Conservation (phyloP, 2,329 filamentous ascomycete species). For the Trichoderma cornu-damae region DNA sequence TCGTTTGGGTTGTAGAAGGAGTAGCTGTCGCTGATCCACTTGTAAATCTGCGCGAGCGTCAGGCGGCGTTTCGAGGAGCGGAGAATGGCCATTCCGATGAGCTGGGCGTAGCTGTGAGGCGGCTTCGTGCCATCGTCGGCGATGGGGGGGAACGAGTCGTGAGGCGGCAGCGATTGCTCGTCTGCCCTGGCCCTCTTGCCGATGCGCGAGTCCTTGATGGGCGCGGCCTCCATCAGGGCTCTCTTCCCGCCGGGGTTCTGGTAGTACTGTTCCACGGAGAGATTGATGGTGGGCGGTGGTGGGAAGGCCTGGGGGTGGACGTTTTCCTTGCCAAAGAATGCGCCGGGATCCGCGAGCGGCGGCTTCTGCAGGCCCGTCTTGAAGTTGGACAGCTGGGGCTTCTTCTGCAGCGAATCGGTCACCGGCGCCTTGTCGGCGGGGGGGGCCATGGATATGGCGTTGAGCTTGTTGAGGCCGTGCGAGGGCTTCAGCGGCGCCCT, state of each 20-base stretch:
- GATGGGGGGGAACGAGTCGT: constrained; percentile 74
- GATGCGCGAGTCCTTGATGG: constrained; percentile 62
- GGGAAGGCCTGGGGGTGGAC: constrained; percentile 48
- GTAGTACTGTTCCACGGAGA: constrained; percentile 50
- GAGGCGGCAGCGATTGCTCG: constrained; percentile 55
- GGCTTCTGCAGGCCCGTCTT: constrained; percentile 53
- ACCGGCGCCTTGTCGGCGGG: constrained; percentile 49
- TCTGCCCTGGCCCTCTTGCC: constrained; percentile 65
- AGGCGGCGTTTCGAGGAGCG: constrained; percentile 76
- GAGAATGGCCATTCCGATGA: constrained; percentile 96
- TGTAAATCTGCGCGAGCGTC: constrained; percentile 94
- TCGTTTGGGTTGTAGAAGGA: constrained; percentile 80
- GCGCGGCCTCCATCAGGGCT: constrained; percentile 65
- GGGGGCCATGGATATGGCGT: constrained; percentile 62
- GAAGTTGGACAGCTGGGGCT: constrained; percentile 54
- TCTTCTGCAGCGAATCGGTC: constrained; percentile 68
- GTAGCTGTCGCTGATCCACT: constrained; percentile 97
- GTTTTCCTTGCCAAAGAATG: constrained; percentile 52
- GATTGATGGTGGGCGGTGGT: constrained; percentile 42
- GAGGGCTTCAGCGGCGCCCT: constrained; percentile 50
- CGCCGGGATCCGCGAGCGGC: constrained; percentile 35
- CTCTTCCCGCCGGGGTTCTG: constrained; percentile 54
- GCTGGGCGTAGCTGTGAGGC: constrained; percentile 83
- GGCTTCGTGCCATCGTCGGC: constrained; percentile 87
- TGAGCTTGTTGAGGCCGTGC: constrained; percentile 53